A percentile compares a stretch with the other conserved stretches of the same genome.
Conservation (phyloP, 306 rosid species). For the Malus fusca region DNA sequence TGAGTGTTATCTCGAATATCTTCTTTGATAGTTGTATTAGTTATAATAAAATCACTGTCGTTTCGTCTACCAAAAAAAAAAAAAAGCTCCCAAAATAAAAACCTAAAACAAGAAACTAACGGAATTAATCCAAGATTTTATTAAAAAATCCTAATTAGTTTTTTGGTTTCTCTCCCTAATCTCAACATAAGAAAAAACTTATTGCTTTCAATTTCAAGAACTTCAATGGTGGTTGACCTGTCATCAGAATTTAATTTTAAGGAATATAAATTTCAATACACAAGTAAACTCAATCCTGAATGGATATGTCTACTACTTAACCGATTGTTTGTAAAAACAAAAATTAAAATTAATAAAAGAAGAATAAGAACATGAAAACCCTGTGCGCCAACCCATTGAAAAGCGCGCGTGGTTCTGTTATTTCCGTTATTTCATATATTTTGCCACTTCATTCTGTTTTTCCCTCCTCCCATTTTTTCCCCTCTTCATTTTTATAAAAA, state of each 20-base stretch:
- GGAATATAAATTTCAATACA: not conserved
- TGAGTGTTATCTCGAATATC: no score
- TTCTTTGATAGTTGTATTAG: no score
- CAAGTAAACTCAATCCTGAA: not conserved
- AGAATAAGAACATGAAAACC: not conserved
- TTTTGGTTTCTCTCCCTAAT: no score
- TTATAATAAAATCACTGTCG: no score
- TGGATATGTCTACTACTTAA: not conserved
- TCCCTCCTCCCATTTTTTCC: not conserved
- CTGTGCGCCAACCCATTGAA: not conserved
- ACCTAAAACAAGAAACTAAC: no score
- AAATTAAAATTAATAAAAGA: not conserved
- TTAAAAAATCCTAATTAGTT: not conserved
- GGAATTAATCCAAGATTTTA: not conserved
- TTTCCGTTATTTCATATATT: slow-evolving; percentile 25
- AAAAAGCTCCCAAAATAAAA: no score
- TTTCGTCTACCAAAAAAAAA: no score
- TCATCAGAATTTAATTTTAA: not conserved
- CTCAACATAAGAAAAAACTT: not conserved
- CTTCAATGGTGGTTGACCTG: not conserved
- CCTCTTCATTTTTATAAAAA: not conserved
- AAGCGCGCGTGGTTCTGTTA: slow-evolving; percentile 54
- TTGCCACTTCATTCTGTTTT: slow-evolving; percentile 5
- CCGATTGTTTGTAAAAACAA: not conserved
- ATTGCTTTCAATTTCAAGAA: not conserved